phyloP scores from a whole-genome alignment of 2,329 filamentous ascomycete genomes.

The Didymella keratinophila region DNA sequence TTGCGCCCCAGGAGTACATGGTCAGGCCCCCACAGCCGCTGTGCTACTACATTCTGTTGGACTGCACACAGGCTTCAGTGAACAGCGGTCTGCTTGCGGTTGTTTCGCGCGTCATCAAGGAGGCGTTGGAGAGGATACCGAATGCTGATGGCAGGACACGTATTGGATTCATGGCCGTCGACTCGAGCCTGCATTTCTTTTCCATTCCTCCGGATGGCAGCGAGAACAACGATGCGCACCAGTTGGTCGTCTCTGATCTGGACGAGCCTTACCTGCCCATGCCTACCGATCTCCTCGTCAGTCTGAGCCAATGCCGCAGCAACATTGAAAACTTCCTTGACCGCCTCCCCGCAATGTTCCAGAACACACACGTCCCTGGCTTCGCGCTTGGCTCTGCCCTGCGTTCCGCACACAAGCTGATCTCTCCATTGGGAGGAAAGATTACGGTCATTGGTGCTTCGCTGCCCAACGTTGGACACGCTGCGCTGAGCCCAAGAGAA shows the following conservation, averaged over 20 bases:
- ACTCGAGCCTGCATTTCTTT: constrained; percentile 95
- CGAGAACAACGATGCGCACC: constrained; percentile 83
- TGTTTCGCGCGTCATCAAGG: constrained; percentile 88
- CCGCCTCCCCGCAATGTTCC: constrained; percentile 95
- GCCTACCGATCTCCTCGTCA: constrained; percentile 88
- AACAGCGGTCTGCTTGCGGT: constrained; percentile 86
- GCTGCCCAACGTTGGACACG: constrained; percentile 86
- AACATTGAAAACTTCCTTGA: constrained; percentile 91
- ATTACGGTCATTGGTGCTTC: constrained; percentile 90
- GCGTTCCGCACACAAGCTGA: constrained; percentile 92
- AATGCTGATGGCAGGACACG: constrained; percentile 93
- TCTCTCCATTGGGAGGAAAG: constrained; percentile 92
- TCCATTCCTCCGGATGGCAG: constrained; percentile 88
- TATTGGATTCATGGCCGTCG: constrained; percentile 93
- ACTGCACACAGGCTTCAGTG: constrained; percentile 68
- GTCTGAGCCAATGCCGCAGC: constrained; percentile 84
- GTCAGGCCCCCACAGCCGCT: constrained; percentile 90
- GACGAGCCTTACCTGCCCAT: constrained; percentile 97
- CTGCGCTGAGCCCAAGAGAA: constrained; percentile 87
- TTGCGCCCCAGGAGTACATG: constrained; percentile 99
- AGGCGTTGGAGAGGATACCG: constrained; percentile 96
- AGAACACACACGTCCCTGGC: constrained; percentile 85
- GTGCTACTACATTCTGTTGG: constrained; percentile 41
- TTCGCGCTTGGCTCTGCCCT: constrained; percentile 97
- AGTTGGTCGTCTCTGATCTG: constrained; percentile 93